phyloP scores from a whole-genome alignment of 306 rosid species.

The Benincasa hispida region DNA sequence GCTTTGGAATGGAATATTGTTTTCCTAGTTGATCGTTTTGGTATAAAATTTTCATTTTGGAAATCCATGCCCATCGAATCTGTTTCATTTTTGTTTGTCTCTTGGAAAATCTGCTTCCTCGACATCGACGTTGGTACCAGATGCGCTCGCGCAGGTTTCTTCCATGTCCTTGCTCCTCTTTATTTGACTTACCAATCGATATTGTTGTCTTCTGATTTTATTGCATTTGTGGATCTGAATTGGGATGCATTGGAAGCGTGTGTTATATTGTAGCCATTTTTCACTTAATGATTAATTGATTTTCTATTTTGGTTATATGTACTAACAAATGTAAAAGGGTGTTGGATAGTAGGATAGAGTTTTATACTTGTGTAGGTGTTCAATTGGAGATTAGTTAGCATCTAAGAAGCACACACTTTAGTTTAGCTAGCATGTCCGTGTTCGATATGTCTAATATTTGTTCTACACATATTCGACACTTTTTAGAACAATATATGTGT shows the following conservation, averaged over 20 bases:
- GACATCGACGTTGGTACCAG: slow-evolving; percentile 94
- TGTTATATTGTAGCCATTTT: neutral
- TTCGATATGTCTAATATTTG: too few species aligned
- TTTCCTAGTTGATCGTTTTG: too few species aligned
- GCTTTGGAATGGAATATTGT: too few species aligned
- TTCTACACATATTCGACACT: too few species aligned
- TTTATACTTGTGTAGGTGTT: neutral
- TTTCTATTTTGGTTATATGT: neutral
- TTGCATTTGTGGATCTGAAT: neutral
- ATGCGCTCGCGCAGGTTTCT: slow-evolving; percentile 89
- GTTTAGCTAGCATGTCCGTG: too few species aligned
- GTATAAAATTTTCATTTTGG: too few species aligned
- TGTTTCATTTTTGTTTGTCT: too few species aligned
- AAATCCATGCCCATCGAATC: too few species aligned
- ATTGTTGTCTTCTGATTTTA: neutral
- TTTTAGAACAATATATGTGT: too few species aligned
- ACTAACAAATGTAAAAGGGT: neutral
- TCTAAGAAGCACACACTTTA: neutral
- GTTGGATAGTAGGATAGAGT: neutral
- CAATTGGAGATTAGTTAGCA: too few species aligned
- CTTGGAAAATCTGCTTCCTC: too few species aligned
- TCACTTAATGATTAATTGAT: neutral
- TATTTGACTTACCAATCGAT: neutral
- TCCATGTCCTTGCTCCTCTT: neutral
- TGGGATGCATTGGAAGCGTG: neutral